Evolutionary conservation across 352 stramenopile genomes (phyloP).

Genomic region (Pythium rhizo-oryzae): DNA sequence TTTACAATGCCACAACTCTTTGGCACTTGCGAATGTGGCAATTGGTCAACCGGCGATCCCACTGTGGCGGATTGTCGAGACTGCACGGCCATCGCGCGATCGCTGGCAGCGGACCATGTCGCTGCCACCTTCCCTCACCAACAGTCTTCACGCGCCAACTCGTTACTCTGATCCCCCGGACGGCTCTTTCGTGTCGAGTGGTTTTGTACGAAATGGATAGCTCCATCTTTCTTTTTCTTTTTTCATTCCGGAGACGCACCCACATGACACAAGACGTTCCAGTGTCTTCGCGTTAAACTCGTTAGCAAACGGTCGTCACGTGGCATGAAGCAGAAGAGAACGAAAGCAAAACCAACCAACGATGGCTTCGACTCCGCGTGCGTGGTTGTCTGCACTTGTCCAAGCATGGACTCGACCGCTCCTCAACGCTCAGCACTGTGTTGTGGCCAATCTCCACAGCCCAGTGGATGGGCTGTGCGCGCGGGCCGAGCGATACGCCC

Average conservation of each 20-base stretch:
- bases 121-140: background rate
- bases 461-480: constrained; percentile 3
- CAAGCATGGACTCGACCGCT: background rate
- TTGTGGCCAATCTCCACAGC: background rate
- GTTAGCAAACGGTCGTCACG: no score
- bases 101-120: background rate
- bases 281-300: no score
- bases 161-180: background rate
- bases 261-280: no score
- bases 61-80: constrained; percentile 6
- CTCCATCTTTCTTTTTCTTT: no score
- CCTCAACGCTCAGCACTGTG: background rate
- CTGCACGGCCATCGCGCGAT: background rate
- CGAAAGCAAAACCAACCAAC: no score
- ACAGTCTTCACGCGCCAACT: background rate
- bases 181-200: background rate
- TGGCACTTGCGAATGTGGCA: background rate
- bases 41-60: background rate
- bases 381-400: background rate
- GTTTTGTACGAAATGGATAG: no score
- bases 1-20: no score
- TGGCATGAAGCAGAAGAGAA: no score
- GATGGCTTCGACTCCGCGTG: no score
- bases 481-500: background rate
- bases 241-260: no score